phyloP scores from a whole-genome alignment of 2,329 filamentous ascomycete genomes.

The Monilinia fructigena region DNA sequence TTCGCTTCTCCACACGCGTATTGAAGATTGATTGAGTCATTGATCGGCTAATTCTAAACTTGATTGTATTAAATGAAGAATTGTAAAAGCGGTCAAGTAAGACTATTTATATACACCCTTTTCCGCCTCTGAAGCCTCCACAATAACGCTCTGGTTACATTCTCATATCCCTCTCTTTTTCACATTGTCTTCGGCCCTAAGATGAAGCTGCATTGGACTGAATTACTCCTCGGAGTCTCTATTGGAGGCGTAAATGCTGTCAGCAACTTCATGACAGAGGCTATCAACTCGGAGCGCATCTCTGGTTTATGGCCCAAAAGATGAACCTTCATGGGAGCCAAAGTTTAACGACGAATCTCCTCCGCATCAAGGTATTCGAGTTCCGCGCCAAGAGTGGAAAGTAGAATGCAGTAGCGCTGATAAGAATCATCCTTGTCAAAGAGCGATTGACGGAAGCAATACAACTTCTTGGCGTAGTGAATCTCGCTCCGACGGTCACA shows the following conservation, averaged over 20 bases:
- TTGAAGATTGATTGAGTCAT: background rate
- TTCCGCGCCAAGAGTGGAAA: slow-evolving; percentile 1
- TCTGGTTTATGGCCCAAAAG: slow-evolving; percentile 8
- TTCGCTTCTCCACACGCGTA: background rate
- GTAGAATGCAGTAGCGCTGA: slow-evolving; percentile 4
- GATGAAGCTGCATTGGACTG: slow-evolving; percentile 7
- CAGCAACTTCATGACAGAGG: slow-evolving; percentile 12
- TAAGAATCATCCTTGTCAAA: background rate
- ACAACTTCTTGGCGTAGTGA: slow-evolving; percentile 8
- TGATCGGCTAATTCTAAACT: background rate
- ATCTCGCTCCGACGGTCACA: background rate
- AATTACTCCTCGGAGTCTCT: slow-evolving; percentile 8
- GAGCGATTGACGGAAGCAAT: slow-evolving; percentile 1
- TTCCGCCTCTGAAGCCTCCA: background rate
- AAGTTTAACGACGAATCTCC: background rate
- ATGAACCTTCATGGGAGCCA: slow-evolving; percentile 8
- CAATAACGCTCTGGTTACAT: background rate
- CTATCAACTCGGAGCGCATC: slow-evolving; percentile 4
- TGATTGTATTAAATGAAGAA: background rate
- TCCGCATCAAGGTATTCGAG: slow-evolving; percentile 5
- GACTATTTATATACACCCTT: background rate
- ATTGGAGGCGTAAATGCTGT: background rate
- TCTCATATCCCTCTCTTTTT: background rate
- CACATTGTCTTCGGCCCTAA: background rate
- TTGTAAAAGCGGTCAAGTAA: background rate